Percentiles rank a stretch among this genome's conserved stretches.
phyloP scores from a whole-genome alignment of 2,329 filamentous ascomycete species.

The Aspergillus ochraceoroseus region DNA sequence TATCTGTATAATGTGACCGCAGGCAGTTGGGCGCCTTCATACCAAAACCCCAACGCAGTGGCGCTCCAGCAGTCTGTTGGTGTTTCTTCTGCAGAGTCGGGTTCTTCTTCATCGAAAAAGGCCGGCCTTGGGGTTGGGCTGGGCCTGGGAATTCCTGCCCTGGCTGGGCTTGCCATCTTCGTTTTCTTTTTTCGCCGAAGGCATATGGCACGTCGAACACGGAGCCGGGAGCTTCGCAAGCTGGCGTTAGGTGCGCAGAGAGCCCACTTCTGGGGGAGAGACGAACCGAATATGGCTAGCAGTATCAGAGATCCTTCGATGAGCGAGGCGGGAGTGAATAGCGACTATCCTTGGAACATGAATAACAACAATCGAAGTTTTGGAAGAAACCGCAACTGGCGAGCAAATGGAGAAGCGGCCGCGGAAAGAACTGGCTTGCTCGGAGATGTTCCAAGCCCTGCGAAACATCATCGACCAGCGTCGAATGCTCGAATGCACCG shows the following conservation, averaged over 20 bases:
- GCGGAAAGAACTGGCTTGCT: constrained; percentile 44
- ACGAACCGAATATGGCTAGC: constrained; percentile 39
- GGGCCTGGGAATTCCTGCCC: constrained; percentile 56
- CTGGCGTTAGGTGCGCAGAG: constrained; percentile 50
- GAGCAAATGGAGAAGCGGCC: constrained; percentile 27
- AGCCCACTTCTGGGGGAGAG: constrained; percentile 39
- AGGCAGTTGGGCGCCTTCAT: constrained; percentile 54
- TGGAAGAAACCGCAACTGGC: constrained; percentile 23
- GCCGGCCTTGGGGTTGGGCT: constrained; percentile 62
- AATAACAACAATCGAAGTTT: constrained; percentile 18
- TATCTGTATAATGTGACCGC: constrained; percentile 61
- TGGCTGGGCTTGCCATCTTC: constrained; percentile 47
- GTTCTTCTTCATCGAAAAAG: constrained; percentile 38
- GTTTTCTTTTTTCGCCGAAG: constrained; percentile 51
- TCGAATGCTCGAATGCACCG: constrained; percentile 37
- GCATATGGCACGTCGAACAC: constrained; percentile 39
- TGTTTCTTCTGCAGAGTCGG: constrained; percentile 13
- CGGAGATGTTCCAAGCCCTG: constrained; percentile 40
- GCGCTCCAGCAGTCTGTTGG: constrained; percentile 5
- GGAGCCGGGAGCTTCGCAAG: constrained; percentile 54
- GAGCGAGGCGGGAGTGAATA: constrained; percentile 19
- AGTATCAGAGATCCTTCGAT: constrained; percentile 33
- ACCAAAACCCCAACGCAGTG: constrained; percentile 45
- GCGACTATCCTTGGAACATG: constrained; percentile 33
- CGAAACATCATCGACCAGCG: constrained; percentile 37